Evolutionary conservation across 306 rosid species (phyloP).

Genomic region (Amphicarpaea edgeworthii): DNA sequence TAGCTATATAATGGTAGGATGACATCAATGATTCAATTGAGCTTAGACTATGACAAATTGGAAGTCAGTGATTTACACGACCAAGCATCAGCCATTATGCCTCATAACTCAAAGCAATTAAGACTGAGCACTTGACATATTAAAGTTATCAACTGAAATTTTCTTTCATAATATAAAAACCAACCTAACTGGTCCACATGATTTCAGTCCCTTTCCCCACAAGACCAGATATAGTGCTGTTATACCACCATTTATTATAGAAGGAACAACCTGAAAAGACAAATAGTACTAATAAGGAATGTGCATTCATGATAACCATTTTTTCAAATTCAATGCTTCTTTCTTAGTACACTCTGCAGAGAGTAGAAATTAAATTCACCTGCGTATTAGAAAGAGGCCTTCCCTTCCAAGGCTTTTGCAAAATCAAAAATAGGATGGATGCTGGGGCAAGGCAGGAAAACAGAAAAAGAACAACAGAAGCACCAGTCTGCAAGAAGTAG

Average conservation of each 20-base stretch:
- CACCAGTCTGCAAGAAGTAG: conserved; percentile 80
- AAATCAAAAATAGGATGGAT: conserved; percentile 73
- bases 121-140: conserved; percentile 24
- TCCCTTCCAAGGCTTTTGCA: conserved; percentile 99
- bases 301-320: conserved; percentile 25
- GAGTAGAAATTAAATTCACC: conserved; percentile 54
- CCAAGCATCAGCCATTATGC: conserved; percentile 26
- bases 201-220: conserved; percentile 99
- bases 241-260: conserved; percentile 90
- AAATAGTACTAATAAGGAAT: conserved; percentile 45
- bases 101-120: conserved; percentile 7
- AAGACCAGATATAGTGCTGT: conserved; percentile 85
- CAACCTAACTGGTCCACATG: conserved; percentile 98
- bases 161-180: conserved; percentile 49
- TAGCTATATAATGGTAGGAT: conserved; percentile 25
- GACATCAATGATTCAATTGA: conserved; percentile 34
- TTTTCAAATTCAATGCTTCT: conserved; percentile 5
- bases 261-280: conserved; percentile 86
- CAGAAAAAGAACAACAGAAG: conserved; percentile 87
- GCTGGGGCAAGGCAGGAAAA: conserved; percentile 87
- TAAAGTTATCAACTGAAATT: conserved; percentile 26
- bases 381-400: conserved; percentile 89
- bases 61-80: not conserved
- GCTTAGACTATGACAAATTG: not conserved
- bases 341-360: conserved; percentile 15